These are phyloP conservation scores for Linnemannia hyalina DNA, from an alignment of 192 early-diverging fungal genomes.

Conservation along the genomic window DNA sequence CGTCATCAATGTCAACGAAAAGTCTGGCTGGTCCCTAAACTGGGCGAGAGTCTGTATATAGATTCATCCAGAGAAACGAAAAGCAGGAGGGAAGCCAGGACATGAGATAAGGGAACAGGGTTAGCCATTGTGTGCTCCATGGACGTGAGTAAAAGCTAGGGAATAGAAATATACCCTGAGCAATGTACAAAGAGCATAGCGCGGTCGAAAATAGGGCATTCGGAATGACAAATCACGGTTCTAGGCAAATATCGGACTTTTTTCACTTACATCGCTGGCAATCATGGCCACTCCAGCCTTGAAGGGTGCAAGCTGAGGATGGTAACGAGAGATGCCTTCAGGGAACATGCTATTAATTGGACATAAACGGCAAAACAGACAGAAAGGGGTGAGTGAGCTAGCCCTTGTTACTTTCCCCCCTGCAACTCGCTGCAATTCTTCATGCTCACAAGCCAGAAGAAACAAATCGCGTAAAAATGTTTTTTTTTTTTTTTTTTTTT, in stretches of 20 bases:
- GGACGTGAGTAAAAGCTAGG: neutral
- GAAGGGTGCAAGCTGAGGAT: slow-evolving; percentile 52
- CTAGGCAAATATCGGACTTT: slow-evolving; percentile 3
- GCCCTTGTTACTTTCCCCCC: neutral
- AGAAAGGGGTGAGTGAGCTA: neutral
- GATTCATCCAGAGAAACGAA: neutral
- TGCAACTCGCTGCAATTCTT: neutral
- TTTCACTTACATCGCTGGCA: slow-evolving; percentile 56
- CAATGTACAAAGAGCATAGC: neutral
- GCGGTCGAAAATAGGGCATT: slow-evolving; percentile 13
- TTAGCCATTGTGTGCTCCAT: neutral
- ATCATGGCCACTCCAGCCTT: slow-evolving; percentile 59
- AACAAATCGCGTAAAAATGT: neutral
- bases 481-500: no score
- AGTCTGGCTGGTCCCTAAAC: slow-evolving; percentile 48
- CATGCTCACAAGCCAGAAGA: no score
- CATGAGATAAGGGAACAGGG: neutral
- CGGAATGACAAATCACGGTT: slow-evolving; percentile 25
- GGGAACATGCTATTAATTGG: slow-evolving; percentile 47
- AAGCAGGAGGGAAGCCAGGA: neutral
- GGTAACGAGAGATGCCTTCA: slow-evolving; percentile 55
- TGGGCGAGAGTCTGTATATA: slow-evolving; percentile 34
- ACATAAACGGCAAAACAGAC: neutral
- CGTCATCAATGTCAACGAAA: slow-evolving; percentile 53
- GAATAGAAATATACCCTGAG: neutral